Base-by-base conservation (phyloP, 2,329 filamentous ascomycete genomes). In the Aspergillus pseudotamarii region DNA sequence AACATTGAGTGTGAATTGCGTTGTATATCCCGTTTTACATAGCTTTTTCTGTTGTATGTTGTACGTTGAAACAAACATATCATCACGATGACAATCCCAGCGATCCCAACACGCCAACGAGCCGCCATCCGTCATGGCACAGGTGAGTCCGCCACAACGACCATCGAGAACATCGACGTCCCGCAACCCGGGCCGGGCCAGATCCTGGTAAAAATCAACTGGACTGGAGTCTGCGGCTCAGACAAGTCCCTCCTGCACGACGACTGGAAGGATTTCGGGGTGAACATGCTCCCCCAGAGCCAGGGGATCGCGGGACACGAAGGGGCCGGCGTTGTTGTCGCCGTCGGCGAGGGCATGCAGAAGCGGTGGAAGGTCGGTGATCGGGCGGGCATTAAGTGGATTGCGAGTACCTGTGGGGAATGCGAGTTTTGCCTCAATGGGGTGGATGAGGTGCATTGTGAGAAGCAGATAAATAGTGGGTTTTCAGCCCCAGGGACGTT, bases 311-410 rank as follows among this genome's bases (percentile, higher is more conserved):
- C 58, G 0, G 81, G 82, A 4, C 82, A 83, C 55, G 82, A 84
- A 64, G 82, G 81, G 9, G 78, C 82, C 1, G 82, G 82, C 1
- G 71, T 70, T 12, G 72, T 82, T 19, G 76, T 72, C 4, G 71
- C 66, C 28, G 63, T 82, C 1, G 82, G 81, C 1, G 61, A 65
- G 6, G 58, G 59, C 19, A 61, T 68, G 19, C 45, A 65, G 28
- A 46, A 41, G 32, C 57, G 59, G 6, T 66, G 69, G 63, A 62
- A 67, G 32, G 50, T 74, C 5, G 74, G 74, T 0, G 64, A 73
- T 6, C 67, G 69, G 6, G 72, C 70, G 1, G 68, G 68, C 0
- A 60, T 70, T 11, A 65, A 66, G 30, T 71, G 68, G 68, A 58
- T 70, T 23, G 63, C 66, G 12, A 62, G 62, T 11, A 62, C 64